Evolutionary conservation across 768 basidiomycete genomes (phyloP), one percentile per base, ranked within the genome.

Genomic region (Collybia sp.): DNA sequence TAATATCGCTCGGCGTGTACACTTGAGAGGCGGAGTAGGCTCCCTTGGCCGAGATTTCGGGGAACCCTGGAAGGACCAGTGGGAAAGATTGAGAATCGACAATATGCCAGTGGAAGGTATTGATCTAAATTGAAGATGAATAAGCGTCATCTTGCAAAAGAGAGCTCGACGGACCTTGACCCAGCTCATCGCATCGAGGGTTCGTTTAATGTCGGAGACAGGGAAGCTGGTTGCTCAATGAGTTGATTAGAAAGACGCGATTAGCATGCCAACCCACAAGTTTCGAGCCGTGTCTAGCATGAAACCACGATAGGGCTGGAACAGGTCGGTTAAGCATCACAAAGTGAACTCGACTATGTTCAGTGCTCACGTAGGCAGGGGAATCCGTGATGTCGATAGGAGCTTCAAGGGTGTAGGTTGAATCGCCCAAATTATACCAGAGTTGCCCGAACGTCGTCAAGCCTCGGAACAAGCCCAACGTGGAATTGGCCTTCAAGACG

Each of bases 51-150:
- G 85, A 70, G 1, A 93, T 67, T 45, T 79, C 76, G 0, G 82
- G 73, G 57, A 77, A 83, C 9, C 72, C 73, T 2, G 77, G 67
- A 15, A 92, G 65, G 33, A 75, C 69, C 12, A 93, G 70, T 1
- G 91, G 89, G 69, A 88, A 93, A 31, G 80, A 82, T 55, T 93
- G 88, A 44, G 82, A 80, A 63, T 93, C 91, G 31, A 81, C 80
- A 46, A 89, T 71, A 57, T 93, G 91, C 90, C 89, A 93, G 52
- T 93, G 88, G 54, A 93, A 77, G 1, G 77, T 79, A 61, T 83
- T 90, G 41, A 88, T 75, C 80, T 83, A 37, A 5, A 16, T 25
- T 12, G 44, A 30, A 30, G 8, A 30, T 35, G 18, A 38, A 40
- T 19, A 30, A 36, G 16, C 9, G n/a, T 31, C 30, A 5, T 3